Evolutionary conservation across 371 early-diverging fungal genomes (phyloP).

Genomic region (Mortierella sp.): DNA sequence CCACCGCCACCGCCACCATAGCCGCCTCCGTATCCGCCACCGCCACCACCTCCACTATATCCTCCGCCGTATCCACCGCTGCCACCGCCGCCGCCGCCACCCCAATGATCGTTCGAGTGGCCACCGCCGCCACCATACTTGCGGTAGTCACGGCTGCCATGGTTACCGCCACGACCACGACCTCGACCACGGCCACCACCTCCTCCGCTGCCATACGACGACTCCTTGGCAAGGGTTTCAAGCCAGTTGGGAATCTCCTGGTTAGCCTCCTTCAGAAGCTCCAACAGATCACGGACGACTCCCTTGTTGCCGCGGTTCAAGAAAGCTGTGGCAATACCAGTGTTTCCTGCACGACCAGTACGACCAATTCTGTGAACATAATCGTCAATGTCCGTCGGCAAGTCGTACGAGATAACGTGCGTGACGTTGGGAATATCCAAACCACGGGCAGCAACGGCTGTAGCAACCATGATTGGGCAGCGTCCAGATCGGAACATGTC

Average conservation of each 20-base stretch:
- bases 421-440: slow-evolving; percentile 92
- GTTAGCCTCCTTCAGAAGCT: slow-evolving; percentile 88
- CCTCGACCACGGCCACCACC: slow-evolving; percentile 66
- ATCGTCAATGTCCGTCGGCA: slow-evolving; percentile 93
- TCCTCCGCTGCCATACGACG: slow-evolving; percentile 66
- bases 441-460: slow-evolving; percentile 99
- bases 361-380: slow-evolving; percentile 99
- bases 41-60: slow-evolving; percentile 28
- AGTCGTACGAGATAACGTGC: slow-evolving; percentile 94
- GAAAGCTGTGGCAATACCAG: slow-evolving; percentile 96
- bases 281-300: slow-evolving; percentile 87
- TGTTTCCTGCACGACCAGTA: slow-evolving; percentile 98
- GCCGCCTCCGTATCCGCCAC: slow-evolving; percentile 18
- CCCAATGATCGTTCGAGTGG: slow-evolving; percentile 24
- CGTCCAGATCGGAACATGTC: slow-evolving; percentile 92
- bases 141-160: slow-evolving; percentile 46
- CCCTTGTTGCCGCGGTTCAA: slow-evolving; percentile 95
- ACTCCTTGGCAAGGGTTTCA: slow-evolving; percentile 68
- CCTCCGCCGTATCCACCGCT: slow-evolving; percentile 31
- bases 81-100: slow-evolving; percentile 42
- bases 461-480: slow-evolving; percentile 96
- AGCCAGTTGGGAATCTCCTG: slow-evolving; percentile 91
- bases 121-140: slow-evolving; percentile 46
- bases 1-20: slow-evolving; percentile 22
- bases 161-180: slow-evolving; percentile 45